Evolutionary conservation across 306 rosid species (phyloP).

Genomic region (Vachellia collinsii): DNA sequence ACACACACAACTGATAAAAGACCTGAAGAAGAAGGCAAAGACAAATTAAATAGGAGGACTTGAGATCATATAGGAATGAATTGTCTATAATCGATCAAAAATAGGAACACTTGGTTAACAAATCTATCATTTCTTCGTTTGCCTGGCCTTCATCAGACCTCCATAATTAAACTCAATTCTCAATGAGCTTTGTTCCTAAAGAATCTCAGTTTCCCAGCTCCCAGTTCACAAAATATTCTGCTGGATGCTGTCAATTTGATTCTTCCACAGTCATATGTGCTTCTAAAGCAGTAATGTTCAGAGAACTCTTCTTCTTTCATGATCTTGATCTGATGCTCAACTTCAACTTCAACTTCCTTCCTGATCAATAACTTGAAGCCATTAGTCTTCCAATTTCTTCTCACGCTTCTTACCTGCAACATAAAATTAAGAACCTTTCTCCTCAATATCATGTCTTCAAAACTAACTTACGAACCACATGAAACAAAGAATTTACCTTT

Average conservation of each 20-base stretch:
- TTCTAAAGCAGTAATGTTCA: constrained; percentile 35
- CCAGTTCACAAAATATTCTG: constrained; percentile 33
- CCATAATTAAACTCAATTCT: constrained; percentile 12
- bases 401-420: constrained; percentile 67
- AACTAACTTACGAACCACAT: neutral
- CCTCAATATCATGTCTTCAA: neutral
- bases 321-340: constrained; percentile 25
- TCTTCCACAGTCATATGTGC: constrained; percentile 8
- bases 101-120: constrained; percentile 30
- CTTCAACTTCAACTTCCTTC: constrained; percentile 23
- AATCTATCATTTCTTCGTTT: constrained; percentile 12
- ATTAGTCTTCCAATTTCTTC: constrained; percentile 39
- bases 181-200: constrained; percentile 24
- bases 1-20: neutral
- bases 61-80: constrained; percentile 24
- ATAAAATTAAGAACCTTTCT: constrained; percentile 7
- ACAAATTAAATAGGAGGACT: neutral
- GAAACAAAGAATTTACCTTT: constrained; percentile 54
- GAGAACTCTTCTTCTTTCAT: constrained; percentile 14
- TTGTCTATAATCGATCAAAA: constrained; percentile 39
- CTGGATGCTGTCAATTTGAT: constrained; percentile 24
- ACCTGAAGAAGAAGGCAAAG: constrained; percentile 14
- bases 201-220: constrained; percentile 32
- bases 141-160: constrained; percentile 19
- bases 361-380: neutral